Base-by-base conservation (phyloP, 257 asterid species). In the Parsonsia alboflavescens region DNA sequence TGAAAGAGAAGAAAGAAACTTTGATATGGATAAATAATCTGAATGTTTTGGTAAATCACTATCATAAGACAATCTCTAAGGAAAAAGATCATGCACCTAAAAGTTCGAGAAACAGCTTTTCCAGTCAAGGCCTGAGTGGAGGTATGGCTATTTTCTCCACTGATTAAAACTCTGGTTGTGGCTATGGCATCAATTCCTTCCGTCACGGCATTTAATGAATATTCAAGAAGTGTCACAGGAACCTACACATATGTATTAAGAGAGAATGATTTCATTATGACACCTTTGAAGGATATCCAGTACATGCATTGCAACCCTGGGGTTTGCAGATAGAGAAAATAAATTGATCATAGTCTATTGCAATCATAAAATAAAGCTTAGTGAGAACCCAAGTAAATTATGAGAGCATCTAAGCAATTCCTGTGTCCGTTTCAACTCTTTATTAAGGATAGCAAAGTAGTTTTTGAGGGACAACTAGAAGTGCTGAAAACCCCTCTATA, bases 171-270 rank as follows among this genome's bases (percentile, higher is more conserved):
- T 82, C 92, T 83, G 48, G 98, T 94, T 16, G 93, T 77, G 54
- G 98, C 96, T 77, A 94, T 87, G 73, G 98, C 99, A 76, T 94
- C 98, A 58, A 92, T 92, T 77, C 99, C 99, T 89, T 92, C 93
- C 39, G 90, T 92, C 73, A 94, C 97, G 1, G 85, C 91, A 76
- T 6, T 87, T 91, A 94, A 68, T 72, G 98, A 84, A 82, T 94
- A 92, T 87, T 92, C 97, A 0, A 88, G 82, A 76, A 92, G 98
- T 46, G 84, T 82, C 11, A 92, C 92, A 56, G 92, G 96, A 76
- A 89, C 87, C 99, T 94, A 33, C 39, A 86, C 74, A 33, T 33
- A 78, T 24, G 68, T 13, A 74, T 33, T 10, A 41, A 70, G 36
- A 57, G 48, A 71, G 39, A n/a, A 65, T 9, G 6, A 39, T n/a